Base-by-base conservation (phyloP, 192 early-diverging fungal genomes). In the Backusella macrospora region DNA sequence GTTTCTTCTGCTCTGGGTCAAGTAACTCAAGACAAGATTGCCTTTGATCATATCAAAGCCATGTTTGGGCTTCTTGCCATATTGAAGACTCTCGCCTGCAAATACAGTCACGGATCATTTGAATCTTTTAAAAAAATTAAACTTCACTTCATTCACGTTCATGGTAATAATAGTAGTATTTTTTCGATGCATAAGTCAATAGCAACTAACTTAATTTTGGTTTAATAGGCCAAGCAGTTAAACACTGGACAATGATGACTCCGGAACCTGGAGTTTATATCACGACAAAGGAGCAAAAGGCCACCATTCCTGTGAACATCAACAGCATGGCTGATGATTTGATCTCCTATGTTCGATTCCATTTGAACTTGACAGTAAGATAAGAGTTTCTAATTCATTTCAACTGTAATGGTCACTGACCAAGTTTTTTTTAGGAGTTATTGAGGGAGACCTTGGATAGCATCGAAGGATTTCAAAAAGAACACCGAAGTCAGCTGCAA, bases 1-100 rank as follows among this genome's bases (percentile, higher is more conserved):
- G n/a, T n/a, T n/a, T 29, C 59, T 62, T 62, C 44, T 46, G 44
- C 44, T 46, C 44, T 46, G 44, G 44, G 44, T 46, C 44, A 46
- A 46, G 44, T 1, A 46, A 46, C 44, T 46, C 44, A 46, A 46
- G 44, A 46, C 44, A 46, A 46, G 44, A 6, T 46, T 46, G 44
- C 3, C 44, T 46, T 46, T 46, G 44, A 46, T 46, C 44, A 46
- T 46, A 46, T 14, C 44, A 46, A 46, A 46, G 44, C 44, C 44
- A 46, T 46, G 44, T 46, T 46, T 46, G 44, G 44, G 44, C 44
- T 46, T 46, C 44, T 46, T 46, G 44, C 44, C 44, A 46, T 46
- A 46, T 46, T 46, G 67, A 68, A 68, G 45, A 34, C 67, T 47
- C 44, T 68, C 67, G 46, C 46, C 46, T 47, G 46, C 46, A 47